Evolutionary conservation across 495 filamentous ascomycete species (phyloP).

Genomic region (Venustampulla echinocandica): DNA sequence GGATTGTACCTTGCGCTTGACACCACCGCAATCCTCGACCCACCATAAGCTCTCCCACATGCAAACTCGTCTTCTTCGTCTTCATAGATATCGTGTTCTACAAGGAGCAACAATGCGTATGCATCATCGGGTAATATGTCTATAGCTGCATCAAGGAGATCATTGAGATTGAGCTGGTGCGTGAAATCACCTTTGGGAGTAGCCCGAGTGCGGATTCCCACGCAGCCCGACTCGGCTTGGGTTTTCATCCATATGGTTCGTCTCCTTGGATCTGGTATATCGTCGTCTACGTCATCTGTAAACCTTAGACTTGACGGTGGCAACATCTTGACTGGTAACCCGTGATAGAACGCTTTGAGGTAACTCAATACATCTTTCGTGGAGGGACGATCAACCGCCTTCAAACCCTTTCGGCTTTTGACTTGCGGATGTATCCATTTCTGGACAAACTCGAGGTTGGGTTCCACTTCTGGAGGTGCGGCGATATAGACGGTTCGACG

Average conservation of each 20-base stretch:
- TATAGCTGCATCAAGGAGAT: constrained; percentile 53
- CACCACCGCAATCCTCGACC: constrained; percentile 50
- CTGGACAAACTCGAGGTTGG: constrained; percentile 27
- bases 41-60: constrained; percentile 60
- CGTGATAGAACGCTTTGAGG: constrained; percentile 53
- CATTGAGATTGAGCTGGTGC: constrained; percentile 52
- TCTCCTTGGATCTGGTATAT: not conserved
- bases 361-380: constrained; percentile 40
- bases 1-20: constrained; percentile 53
- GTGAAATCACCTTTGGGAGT: constrained; percentile 39
- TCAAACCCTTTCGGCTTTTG: not conserved
- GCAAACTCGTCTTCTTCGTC: constrained; percentile 59
- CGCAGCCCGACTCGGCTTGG: constrained; percentile 21
- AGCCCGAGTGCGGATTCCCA: constrained; percentile 46
- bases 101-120: constrained; percentile 48
- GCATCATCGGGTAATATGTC: constrained; percentile 49
- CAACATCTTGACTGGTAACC: constrained; percentile 39
- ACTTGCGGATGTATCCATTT: constrained; percentile 29
- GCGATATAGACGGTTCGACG: constrained; percentile 49
- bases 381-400: constrained; percentile 13
- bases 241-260: constrained; percentile 35
- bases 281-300: constrained; percentile 33
- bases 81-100: constrained; percentile 58
- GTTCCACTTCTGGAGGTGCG: constrained; percentile 30
- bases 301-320: constrained; percentile 31